phyloP scores from a whole-genome alignment of 2,329 filamentous ascomycete species.

The Sporothrix pallida region DNA sequence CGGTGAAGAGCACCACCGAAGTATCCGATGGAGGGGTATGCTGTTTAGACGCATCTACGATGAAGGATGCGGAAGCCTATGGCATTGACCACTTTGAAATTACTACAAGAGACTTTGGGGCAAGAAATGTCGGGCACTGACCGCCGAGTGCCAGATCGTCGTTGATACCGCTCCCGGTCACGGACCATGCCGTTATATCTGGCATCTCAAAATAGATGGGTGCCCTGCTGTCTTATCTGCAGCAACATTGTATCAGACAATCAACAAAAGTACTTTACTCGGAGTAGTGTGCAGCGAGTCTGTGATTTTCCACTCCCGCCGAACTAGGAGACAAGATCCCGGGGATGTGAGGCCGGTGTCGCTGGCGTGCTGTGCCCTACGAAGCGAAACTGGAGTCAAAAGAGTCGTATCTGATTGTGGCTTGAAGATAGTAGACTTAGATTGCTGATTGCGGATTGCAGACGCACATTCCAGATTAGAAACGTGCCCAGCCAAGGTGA shows the following conservation, averaged over 20 bases:
- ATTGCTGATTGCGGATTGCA: neutral
- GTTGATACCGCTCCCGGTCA: neutral
- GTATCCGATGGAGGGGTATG: neutral
- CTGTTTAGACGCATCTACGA: too few species aligned
- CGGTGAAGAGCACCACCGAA: neutral
- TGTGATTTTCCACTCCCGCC: constrained; percentile 10
- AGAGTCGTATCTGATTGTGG: neutral
- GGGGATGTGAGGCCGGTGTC: constrained; percentile 9
- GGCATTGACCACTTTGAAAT: neutral
- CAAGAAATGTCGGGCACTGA: neutral
- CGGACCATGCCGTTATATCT: neutral
- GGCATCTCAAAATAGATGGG: neutral
- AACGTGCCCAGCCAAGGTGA: constrained; percentile 1
- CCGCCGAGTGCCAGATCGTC: constrained; percentile 11
- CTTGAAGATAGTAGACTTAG: neutral
- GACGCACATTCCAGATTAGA: neutral
- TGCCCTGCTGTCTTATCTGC: neutral
- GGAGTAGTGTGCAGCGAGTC: neutral
- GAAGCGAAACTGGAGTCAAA: neutral
- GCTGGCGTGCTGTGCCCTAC: constrained; percentile 17
- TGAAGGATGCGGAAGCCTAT: too few species aligned
- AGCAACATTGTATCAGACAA: too few species aligned
- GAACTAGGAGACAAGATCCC: constrained; percentile 8
- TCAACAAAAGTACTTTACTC: neutral
- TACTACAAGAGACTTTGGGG: neutral